Evolutionary conservation across 768 basidiomycete species (phyloP).

Genomic region (Pleurotus salmoneostramineus): DNA sequence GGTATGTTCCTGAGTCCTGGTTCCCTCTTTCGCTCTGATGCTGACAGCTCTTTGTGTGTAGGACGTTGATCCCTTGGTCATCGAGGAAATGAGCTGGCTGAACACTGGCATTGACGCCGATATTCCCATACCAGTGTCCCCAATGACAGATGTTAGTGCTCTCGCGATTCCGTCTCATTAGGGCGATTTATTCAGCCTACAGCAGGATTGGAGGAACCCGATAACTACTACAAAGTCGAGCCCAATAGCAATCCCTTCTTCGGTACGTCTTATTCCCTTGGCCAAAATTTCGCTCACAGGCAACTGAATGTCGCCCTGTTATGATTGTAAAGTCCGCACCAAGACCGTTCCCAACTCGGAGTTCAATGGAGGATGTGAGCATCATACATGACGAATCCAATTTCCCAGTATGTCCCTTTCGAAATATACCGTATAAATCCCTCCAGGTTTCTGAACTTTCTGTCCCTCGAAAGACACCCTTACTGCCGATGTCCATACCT

Average conservation of each 20-base stretch:
- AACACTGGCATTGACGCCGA: slow-evolving; percentile 6
- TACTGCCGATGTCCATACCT: slow-evolving; percentile 5
- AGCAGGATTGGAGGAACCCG: background rate
- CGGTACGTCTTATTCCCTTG: background rate
- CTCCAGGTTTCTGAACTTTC: background rate
- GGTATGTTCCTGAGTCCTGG: background rate
- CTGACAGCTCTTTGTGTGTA: background rate
- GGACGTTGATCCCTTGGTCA: slow-evolving; percentile 5
- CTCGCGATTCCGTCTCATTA: background rate
- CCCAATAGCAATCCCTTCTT: slow-evolving; percentile 2
- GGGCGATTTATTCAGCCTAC: background rate
- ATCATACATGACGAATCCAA: background rate
- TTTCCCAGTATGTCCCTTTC: background rate
- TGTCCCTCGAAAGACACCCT: slow-evolving; percentile 10
- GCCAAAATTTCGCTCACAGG: too few species aligned
- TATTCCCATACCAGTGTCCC: background rate
- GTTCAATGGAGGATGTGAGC: background rate
- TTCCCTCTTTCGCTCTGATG: background rate
- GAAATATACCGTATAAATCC: background rate
- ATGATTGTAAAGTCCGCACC: background rate
- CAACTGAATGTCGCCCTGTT: too few species aligned
- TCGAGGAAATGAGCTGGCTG: slow-evolving; percentile 6
- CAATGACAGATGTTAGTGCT: background rate
- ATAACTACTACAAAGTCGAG: background rate
- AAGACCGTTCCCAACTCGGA: slow-evolving; percentile 1